Percentiles rank a stretch among this genome's conserved stretches.
These are phyloP conservation scores for Pyrenochaeta sp. DNA, from an alignment of 2,329 filamentous ascomycete genomes.

Conservation along the genomic window DNA sequence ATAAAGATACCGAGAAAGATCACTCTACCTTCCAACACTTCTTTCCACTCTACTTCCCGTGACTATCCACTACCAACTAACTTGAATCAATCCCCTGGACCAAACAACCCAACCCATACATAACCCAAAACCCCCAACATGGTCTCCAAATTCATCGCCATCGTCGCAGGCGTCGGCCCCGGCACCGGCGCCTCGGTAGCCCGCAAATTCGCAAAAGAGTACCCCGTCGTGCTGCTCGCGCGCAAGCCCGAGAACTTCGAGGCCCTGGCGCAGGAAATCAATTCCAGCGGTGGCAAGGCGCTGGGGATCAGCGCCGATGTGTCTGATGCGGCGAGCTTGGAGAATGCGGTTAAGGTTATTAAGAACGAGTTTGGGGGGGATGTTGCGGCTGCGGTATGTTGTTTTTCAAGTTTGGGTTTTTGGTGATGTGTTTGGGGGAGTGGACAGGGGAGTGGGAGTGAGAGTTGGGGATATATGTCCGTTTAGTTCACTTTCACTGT, in stretches of 20 bases:
- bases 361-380: constrained; percentile 64
- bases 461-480: too few relatives aligned
- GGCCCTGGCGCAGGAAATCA: constrained; percentile 73
- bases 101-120: not conserved
- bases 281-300: constrained; percentile 70
- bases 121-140: constrained; percentile 28
- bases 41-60: too few relatives aligned
- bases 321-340: constrained; percentile 62
- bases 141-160: constrained; percentile 65
- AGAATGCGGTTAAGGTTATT: constrained; percentile 69
- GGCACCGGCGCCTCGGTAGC: constrained; percentile 72
- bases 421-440: too few relatives aligned
- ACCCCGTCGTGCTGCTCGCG: constrained; percentile 78
- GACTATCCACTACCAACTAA: too few relatives aligned
- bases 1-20: too few relatives aligned
- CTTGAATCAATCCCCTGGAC: too few relatives aligned
- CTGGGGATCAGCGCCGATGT: constrained; percentile 74
- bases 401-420: too few relatives aligned
- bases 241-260: constrained; percentile 71
- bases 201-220: constrained; percentile 66
- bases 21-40: too few relatives aligned
- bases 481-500: too few relatives aligned
- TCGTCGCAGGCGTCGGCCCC: constrained; percentile 76
- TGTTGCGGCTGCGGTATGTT: constrained; percentile 54
- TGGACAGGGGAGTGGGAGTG: too few relatives aligned